Evolutionary conservation across 805 yeast species (phyloP), one percentile per base, ranked within the genome.

Genomic region (Pachysolen tannophilus): DNA sequence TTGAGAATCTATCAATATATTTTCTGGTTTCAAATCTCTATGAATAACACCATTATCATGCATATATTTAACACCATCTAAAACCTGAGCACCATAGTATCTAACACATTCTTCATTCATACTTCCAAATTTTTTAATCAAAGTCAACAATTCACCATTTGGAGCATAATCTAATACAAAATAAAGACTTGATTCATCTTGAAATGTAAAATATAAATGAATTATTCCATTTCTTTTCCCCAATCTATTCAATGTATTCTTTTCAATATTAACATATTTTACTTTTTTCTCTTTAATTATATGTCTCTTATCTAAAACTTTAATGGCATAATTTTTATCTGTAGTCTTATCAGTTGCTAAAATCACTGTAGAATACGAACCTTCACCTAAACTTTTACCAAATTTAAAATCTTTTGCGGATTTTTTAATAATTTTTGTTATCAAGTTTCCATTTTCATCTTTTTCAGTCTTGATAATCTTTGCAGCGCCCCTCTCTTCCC

Each of bases 211-310:
- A 50, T 70, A 82, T 38, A 83, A 56, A 39, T 78, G 78, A 11
- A 83, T 71, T 5, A 83, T 67, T 3, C 88, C 86, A 28, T 66
- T 57, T 32, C 81, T 55, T 37, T 67, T 56, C 33, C 76, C 78
- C 40, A 83, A 62, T 39, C 87, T 61, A 49, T 82, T 82, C 45
- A 83, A 63, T 0, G 94, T 85, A 37, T 83, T 79, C 54, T 92
- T 92, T 53, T 92, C 98, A 39, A 92, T 90, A 54, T 87, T 87
- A 39, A 92, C 98, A 52, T 92, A 92, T 57, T 92, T 92, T 53
- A 86, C 86, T 56, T 92, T 92, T 53, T 82, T 83, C 58, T 92
- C 98, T 54, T 85, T 78, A 42, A 92, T 94, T 30, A 92, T 92
- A 56, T 92, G 97, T 28, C 82, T 68, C 52, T 83, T 83, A 52